Conservation (phyloP, 345 rosid genomes). For the Hibiscus trionum region DNA sequence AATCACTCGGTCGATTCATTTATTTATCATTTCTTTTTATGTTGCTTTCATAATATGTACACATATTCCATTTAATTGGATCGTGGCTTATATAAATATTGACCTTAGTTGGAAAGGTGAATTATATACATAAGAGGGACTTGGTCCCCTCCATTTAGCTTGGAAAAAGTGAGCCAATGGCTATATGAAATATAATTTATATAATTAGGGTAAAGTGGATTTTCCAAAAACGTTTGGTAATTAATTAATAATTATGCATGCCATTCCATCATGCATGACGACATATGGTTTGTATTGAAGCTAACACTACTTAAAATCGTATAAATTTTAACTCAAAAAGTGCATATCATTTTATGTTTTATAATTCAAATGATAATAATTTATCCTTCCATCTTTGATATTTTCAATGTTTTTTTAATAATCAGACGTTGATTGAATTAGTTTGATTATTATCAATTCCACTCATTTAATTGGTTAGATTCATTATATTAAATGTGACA, state of each 20-base stretch:
- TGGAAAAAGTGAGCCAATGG: not conserved
- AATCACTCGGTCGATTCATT: no score
- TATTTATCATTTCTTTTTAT: not conserved
- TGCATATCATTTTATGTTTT: not conserved
- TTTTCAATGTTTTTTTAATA: not conserved
- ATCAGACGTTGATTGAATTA: not conserved
- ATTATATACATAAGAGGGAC: not conserved
- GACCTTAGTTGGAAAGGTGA: not conserved
- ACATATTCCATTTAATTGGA: no score
- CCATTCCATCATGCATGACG: constrained; percentile 7
- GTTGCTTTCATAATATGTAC: not conserved
- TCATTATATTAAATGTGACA: no score
- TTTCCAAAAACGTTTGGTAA: not conserved
- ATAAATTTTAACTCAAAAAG: not conserved
- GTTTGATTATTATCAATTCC: not conserved
- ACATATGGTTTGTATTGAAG: not conserved
- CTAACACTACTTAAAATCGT: not conserved
- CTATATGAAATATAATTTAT: not conserved
- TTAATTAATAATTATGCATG: not conserved
- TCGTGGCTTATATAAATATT: no score
- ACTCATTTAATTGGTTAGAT: not conserved
- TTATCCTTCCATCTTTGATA: no score
- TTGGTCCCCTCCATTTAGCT: not conserved
- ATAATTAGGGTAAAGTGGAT: not conserved
- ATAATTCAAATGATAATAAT: not conserved